These are phyloP conservation scores for Auricularia sp. DNA, from an alignment of 768 basidiomycete species.

Conservation along the genomic window DNA sequence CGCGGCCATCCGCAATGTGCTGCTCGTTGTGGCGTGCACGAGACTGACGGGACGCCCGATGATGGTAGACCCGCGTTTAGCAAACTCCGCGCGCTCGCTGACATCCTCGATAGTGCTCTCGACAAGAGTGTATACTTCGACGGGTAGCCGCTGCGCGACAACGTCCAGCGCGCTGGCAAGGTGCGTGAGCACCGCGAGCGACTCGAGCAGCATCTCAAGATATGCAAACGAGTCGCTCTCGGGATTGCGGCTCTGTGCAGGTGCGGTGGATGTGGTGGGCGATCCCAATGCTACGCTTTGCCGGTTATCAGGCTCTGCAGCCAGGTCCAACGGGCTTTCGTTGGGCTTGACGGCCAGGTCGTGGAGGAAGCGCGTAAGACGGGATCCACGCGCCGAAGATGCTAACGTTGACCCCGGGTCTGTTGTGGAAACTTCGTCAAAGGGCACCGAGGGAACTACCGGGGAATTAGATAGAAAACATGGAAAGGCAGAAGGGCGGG, in stretches of 20 bases:
- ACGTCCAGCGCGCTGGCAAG: constrained; percentile 76
- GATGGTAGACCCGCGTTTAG: constrained; percentile 30
- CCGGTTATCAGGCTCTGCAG: constrained; percentile 26
- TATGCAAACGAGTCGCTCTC: constrained; percentile 91
- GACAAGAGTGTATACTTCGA: constrained; percentile 76
- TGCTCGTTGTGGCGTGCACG: constrained; percentile 8
- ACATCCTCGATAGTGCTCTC: constrained; percentile 87
- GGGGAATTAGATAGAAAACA: background rate
- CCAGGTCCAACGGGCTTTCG: constrained; percentile 59
- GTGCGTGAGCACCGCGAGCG: constrained; percentile 84
- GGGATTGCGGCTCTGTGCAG: constrained; percentile 43
- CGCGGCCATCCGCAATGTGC: constrained; percentile 51
- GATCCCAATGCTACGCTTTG: constrained; percentile 2
- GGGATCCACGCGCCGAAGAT: constrained; percentile 29
- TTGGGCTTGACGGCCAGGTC: constrained; percentile 63
- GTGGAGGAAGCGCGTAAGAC: constrained; percentile 50
- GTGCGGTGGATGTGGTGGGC: constrained; percentile 16
- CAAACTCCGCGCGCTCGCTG: constrained; percentile 78
- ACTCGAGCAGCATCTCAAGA: constrained; percentile 85
- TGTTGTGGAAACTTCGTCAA: constrained; percentile 37
- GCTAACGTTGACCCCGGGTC: background rate
- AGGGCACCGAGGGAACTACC: constrained; percentile 58
- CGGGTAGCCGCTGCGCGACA: constrained; percentile 69
- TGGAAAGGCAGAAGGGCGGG: constrained; percentile 9
- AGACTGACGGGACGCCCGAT: background rate